A percentile compares a stretch with the other conserved stretches of the same genome.
phyloP scores from a whole-genome alignment of 1,284 basidiomycete genomes.

The Trichosporon faecale region DNA sequence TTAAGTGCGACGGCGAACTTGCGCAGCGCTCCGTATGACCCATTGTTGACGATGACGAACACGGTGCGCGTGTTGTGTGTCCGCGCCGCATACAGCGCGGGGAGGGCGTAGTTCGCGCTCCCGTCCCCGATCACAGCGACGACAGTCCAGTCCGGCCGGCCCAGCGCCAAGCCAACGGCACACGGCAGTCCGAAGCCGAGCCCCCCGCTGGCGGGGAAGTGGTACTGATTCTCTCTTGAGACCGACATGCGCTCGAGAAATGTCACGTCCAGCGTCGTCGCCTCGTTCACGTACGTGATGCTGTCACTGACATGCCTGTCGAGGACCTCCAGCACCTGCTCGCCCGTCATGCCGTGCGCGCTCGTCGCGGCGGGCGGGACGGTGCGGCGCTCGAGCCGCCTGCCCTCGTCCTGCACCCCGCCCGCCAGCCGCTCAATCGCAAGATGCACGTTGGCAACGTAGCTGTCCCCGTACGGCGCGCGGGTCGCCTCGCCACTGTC shows the following conservation, averaged over 20 bases:
- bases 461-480: conserved; percentile 18
- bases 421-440: conserved; percentile 6
- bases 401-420: not conserved
- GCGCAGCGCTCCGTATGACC: conserved; percentile 18
- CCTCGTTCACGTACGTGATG: conserved; percentile 21
- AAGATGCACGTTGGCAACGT: conserved; percentile 6
- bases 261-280: conserved; percentile 15
- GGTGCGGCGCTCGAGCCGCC: not conserved
- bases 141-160: conserved; percentile 15
- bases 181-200: conserved; percentile 21
- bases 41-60: conserved; percentile 23
- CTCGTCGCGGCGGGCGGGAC: not conserved
- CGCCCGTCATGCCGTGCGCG: conserved; percentile 11
- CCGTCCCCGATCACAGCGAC: conserved; percentile 21
- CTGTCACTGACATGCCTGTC: not conserved
- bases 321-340: conserved; percentile 13
- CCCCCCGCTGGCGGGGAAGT: conserved; percentile 22
- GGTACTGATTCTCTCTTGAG: conserved; percentile 4
- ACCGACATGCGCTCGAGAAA: conserved; percentile 14
- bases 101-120: conserved; percentile 19
- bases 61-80: conserved; percentile 12
- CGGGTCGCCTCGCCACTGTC: conserved; percentile 18
- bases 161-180: conserved; percentile 17
- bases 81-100: conserved; percentile 17
- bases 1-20: conserved; percentile 14